Evolutionary conservation across 805 yeast genomes (phyloP), one percentile per base, ranked within the genome.

Genomic region (Cyberlindnera japonica): DNA sequence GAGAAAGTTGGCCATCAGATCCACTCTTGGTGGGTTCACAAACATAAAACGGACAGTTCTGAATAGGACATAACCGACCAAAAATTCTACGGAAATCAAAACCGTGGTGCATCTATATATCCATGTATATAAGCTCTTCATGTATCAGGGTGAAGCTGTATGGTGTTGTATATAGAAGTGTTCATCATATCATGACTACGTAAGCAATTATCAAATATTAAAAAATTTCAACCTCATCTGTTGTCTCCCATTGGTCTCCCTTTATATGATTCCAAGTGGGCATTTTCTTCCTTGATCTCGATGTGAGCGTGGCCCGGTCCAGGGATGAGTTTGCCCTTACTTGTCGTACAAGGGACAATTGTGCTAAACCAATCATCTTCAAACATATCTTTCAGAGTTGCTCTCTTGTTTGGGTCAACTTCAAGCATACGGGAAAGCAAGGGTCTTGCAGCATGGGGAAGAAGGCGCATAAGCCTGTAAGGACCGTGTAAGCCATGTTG

Each of bases 361-460:
- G 72, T 74, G 22, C 59, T 54, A 41, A 84, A 80, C 93, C 93
- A 85, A 35, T 75, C 83, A 59, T 85, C 93, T 18, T 65, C 62
- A 44, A 79, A 65, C 9, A 85, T 74, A 23, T 83, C 89, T 22
- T 73, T 74, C 55, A 85, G 63, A 1, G 84, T 74, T 2, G 89
- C 86, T 54, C 95, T 72, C 43, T 71, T 65, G 1, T 43, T 41
- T 10, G 83, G 80, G 48, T 83, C 86, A 13, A 82, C 67, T 37
- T 70, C 70, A 20, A 85, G 62, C 79, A 85, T 83, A 43, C 64
- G 70, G 18, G 83, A 79, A 22, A 85, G 68, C 10, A 85, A 67
- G 11, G 91, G 93, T 61, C 95, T 73, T 13, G 93, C 68, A 7
- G 91, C 89, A 59, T 85, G 95, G 5, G 95, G 95, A 26, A 85